A percentile compares a stretch with the other conserved stretches of the same genome.
Conservation (phyloP, 139 green algal species). For the Coelastrella sp. region DNA sequence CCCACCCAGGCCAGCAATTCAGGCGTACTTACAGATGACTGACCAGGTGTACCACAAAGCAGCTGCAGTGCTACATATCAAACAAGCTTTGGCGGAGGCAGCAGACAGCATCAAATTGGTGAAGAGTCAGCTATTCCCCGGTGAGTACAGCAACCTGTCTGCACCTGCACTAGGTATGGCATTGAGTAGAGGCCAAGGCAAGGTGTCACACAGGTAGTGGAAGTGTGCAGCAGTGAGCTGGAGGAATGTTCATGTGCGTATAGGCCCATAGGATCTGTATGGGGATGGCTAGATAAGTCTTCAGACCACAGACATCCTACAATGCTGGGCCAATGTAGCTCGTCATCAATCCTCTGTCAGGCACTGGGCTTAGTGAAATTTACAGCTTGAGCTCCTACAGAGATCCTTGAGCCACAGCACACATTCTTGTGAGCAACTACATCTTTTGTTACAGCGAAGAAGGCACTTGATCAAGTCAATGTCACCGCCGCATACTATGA, state of each 20-base stretch:
- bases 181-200: no score
- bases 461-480: background rate
- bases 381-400: background rate
- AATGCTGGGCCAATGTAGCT: background rate
- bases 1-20: no score
- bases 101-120: no score
- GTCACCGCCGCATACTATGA: background rate
- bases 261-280: background rate
- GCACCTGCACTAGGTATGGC: no score
- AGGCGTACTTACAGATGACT: no score
- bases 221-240: background rate
- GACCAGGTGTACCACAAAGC: no score
- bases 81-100: no score
- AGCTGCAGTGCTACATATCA: no score
- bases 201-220: background rate
- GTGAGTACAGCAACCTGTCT: no score
- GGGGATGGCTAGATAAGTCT: background rate
- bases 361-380: background rate
- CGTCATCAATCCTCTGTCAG: background rate
- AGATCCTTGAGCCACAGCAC: background rate
- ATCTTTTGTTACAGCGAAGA: background rate
- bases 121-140: no score
- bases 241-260: background rate
- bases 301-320: background rate
- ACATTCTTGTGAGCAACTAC: background rate